phyloP scores from a whole-genome alignment of 2,329 filamentous ascomycete species.

The Paecilomyces fulvus region DNA sequence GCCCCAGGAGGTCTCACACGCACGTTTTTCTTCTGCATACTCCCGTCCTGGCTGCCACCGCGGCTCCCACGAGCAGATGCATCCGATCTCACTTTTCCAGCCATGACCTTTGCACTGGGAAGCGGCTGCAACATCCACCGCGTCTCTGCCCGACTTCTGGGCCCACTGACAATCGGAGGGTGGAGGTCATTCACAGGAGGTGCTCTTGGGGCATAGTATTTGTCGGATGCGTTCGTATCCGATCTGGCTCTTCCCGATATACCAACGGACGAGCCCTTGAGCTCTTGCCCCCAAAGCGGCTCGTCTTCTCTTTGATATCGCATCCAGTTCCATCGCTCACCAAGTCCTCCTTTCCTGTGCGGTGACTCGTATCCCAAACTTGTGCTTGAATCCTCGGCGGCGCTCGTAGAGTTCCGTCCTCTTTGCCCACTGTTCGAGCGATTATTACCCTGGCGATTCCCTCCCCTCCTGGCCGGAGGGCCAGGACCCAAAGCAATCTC shows the following conservation, averaged over 20 bases:
- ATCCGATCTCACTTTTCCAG: conserved; percentile 56
- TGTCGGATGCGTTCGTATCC: conserved; percentile 32
- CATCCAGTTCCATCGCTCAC: conserved; percentile 66
- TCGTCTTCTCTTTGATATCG: conserved; percentile 84
- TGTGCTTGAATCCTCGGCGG: conserved; percentile 13
- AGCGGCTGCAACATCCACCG: conserved; percentile 91
- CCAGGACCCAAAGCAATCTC: conserved; percentile 78
- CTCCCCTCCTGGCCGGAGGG: conserved; percentile 53
- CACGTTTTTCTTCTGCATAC: conserved; percentile 6
- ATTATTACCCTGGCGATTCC: conserved; percentile 46
- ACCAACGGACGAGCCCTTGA: conserved; percentile 49
- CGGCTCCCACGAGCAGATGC: conserved; percentile 14
- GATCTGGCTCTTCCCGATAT: conserved; percentile 32
- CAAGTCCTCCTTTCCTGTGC: conserved; percentile 36
- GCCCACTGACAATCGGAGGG: conserved; percentile 72
- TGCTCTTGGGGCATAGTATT: conserved; percentile 54
- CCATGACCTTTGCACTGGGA: conserved; percentile 84
- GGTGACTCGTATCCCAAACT: conserved; percentile 21
- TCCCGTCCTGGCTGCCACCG: conserved; percentile 10
- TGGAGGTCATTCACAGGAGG: conserved; percentile 81
- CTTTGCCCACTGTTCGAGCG: conserved; percentile 52
- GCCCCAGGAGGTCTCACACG: conserved; percentile 3
- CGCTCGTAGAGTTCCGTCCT: conserved; percentile 40
- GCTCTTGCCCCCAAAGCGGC: conserved; percentile 63
- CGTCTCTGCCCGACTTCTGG: conserved; percentile 59